Percentiles rank a stretch among this genome's conserved stretches.
Evolutionary conservation across 352 stramenopile species (phyloP).

Genomic region (Phytophthora boehmeriae): DNA sequence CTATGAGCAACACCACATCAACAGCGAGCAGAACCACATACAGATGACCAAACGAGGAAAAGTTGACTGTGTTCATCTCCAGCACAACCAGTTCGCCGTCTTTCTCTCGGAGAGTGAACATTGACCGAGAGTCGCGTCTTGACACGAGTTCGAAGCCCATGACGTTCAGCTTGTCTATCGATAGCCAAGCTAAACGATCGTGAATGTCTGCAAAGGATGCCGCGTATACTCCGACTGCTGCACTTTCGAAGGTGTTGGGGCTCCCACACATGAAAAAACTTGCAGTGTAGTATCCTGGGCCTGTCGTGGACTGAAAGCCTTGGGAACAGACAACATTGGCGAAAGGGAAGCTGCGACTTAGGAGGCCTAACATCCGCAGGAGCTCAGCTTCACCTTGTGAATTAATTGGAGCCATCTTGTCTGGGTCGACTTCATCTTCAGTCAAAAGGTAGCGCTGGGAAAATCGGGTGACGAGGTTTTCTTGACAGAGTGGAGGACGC

Average conservation of each 20-base stretch:
- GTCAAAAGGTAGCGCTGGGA: constrained; percentile 43
- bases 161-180: constrained; percentile 50
- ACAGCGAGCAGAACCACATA: constrained; percentile 49
- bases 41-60: constrained; percentile 57
- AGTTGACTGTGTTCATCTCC: constrained; percentile 47
- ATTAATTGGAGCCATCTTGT: constrained; percentile 40
- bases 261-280: constrained; percentile 50
- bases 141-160: constrained; percentile 61
- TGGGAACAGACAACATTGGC: constrained; percentile 44
- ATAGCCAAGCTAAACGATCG: constrained; percentile 44
- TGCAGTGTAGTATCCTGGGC: constrained; percentile 25
- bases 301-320: constrained; percentile 43
- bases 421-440: constrained; percentile 23
- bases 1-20: constrained; percentile 44
- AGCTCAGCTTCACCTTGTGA: constrained; percentile 61
- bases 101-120: constrained; percentile 34
- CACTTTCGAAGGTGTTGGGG: constrained; percentile 45
- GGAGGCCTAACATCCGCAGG: constrained; percentile 47
- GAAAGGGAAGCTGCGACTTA: constrained; percentile 52
- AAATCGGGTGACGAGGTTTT: constrained; percentile 61
- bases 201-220: constrained; percentile 41
- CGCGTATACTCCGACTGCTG: constrained; percentile 46
- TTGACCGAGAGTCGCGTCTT: constrained; percentile 46
- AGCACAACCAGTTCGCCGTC: constrained; percentile 24
- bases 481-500: constrained; percentile 58